Evolutionary conservation across 2,329 filamentous ascomycete species (phyloP), one percentile per base, ranked within the genome.

Genomic region (Botrytis cinerea): DNA sequence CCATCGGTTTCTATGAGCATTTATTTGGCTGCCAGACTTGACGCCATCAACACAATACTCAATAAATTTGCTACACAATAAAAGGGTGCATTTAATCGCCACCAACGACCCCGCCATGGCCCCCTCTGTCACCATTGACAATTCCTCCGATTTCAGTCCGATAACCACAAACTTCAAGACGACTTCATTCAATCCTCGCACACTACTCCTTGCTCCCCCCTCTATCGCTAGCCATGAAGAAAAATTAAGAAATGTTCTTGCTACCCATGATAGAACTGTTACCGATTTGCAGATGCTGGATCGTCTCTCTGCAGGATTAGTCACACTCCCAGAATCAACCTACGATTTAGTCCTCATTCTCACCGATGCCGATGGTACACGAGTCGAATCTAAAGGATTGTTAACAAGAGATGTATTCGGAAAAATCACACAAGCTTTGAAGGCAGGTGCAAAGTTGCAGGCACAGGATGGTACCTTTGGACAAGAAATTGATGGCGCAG

Each of bases 211-310:
- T 75, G 94, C 95, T 46, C 95, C 96, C 71, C 95, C 96, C 20
- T 97, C 94, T 38, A 89, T 98, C 79, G 92, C 96, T 77, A 90
- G 93, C 72, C 92, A 97, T 83, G 93, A 95, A 78, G 91, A 93
- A 77, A 90, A 90, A 79, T 87, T 98, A 77, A 88, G 90, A 76
- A 85, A 86, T 77, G 86, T 96, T 75, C 89, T 97, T 79, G 86
- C 90, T 74, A 85, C 89, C 73, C 90, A 93, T 84, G 90, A 96
- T 82, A 91, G 94, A 80, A 85, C 87, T 76, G 86, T 88, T 63
- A 95, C 94, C 75, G 96, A 99, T 81, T 87, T 99, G 71, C 96
- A 98, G 83, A 99, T 99, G 96, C 92, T 99, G 75, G 96, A 99
- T 84, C 93, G 96, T 70, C 88, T 99, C 59, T 90, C 93, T 2